These are phyloP conservation scores for Phytopythium montanum DNA, from an alignment of 352 stramenopile genomes.

Conservation along the genomic window DNA sequence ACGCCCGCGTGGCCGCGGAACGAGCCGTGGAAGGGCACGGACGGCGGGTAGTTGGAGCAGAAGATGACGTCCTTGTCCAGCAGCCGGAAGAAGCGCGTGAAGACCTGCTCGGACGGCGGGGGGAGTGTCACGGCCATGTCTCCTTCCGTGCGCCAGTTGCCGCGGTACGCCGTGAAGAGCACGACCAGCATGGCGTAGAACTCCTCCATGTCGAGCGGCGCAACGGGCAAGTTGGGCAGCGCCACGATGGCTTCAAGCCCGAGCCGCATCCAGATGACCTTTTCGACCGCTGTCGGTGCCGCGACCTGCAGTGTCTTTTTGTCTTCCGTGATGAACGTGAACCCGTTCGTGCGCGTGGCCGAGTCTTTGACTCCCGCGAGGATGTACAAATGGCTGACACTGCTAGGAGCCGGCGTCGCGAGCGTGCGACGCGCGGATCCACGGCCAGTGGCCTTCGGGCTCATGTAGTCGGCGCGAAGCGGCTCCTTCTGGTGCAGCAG, in stretches of 20 bases:
- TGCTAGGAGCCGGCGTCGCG: slow-evolving; percentile 36
- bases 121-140: slow-evolving; percentile 88
- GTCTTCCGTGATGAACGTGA: slow-evolving; percentile 88
- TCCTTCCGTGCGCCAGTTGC: slow-evolving; percentile 79
- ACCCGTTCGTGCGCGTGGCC: slow-evolving; percentile 69
- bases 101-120: slow-evolving; percentile 82
- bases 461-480: slow-evolving; percentile 32
- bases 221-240: slow-evolving; percentile 71
- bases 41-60: slow-evolving; percentile 86
- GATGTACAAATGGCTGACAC: slow-evolving; percentile 74
- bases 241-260: slow-evolving; percentile 83
- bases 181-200: slow-evolving; percentile 90
- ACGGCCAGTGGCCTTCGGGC: slow-evolving; percentile 21
- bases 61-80: slow-evolving; percentile 87
- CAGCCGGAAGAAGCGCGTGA: slow-evolving; percentile 84
- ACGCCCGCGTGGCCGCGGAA: slow-evolving; percentile 72
- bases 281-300: slow-evolving; percentile 75
- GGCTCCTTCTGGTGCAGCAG: slow-evolving; percentile 48
- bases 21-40: slow-evolving; percentile 83
- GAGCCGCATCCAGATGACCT: slow-evolving; percentile 87
- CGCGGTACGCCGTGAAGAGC: slow-evolving; percentile 73
- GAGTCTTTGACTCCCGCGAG: slow-evolving; percentile 84
- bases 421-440: slow-evolving; percentile 30
- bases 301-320: slow-evolving; percentile 82
- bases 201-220: slow-evolving; percentile 84